Base-by-base conservation (phyloP, 1,284 basidiomycete species). In the Austroboletus novae-zelandiae region DNA sequence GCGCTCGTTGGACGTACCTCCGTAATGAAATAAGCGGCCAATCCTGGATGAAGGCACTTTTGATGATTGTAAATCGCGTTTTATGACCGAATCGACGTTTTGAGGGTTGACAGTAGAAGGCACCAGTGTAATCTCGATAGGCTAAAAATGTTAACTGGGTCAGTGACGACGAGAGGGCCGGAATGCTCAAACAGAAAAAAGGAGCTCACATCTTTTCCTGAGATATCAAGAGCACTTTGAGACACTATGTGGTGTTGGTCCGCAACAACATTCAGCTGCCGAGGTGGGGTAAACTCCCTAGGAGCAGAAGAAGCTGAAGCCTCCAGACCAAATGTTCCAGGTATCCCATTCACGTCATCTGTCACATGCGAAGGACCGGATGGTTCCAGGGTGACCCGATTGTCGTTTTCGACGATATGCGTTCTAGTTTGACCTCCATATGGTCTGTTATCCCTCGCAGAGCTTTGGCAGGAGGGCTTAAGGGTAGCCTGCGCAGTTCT, bases 11-110 rank as follows among this genome's bases (percentile, higher is more conserved):
- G 18, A 64, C 80, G 43, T 61, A 88, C 93, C 91, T 62, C 94
- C 94, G 55, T 98, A 97, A 62, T 98, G 94, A 57, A 97, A 90
- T 11, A 97, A 65, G 15, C 94, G 79, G 1, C 91, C 94, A 18
- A 97, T 77, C 7, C 88, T 80, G 0, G 93, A 95, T 0, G 91
- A 90, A 9, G 94, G 94, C 0, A 97, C 93, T 61, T 80, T 86
- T 1, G 91, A 93, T 0, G 89, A 82, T 57, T 83, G 81, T 4
- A 92, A 70, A 18, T 76, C 76, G n/a, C 80, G 78, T 23, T 59
- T 52, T 10, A 64, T 61, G 11, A 50, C 44, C 13, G 48, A 43
- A 25, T 57, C 55, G 2, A 23, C 10, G 14, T 11, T 20, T 44
- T 27, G 32, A 2, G 45, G 9, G 29, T 52, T 47, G n/a, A 41